phyloP scores from a whole-genome alignment of 306 rosid species.

The Oxytropis ochrocephala region DNA sequence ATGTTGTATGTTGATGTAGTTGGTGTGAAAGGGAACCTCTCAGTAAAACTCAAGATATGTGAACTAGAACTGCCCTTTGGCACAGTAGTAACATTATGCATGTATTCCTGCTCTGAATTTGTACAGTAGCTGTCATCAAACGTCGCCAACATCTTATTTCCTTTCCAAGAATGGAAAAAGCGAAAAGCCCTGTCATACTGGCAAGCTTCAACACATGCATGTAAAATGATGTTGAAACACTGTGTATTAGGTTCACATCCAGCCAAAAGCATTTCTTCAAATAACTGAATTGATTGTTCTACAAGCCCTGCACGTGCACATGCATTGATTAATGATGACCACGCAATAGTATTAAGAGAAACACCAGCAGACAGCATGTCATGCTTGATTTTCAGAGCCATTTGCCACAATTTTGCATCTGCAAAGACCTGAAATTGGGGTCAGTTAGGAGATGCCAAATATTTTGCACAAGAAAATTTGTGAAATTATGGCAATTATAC shows the following conservation, averaged over 20 bases:
- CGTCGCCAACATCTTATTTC: conserved; percentile 36
- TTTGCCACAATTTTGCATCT: conserved; percentile 78
- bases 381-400: conserved; percentile 76
- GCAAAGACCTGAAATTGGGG: conserved; percentile 70
- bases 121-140: conserved; percentile 27
- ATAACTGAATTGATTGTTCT: conserved; percentile 72
- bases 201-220: conserved; percentile 92
- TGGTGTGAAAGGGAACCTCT: conserved; percentile 68
- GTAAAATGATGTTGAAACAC: conserved; percentile 83
- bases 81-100: conserved; percentile 11
- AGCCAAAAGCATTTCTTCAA: conserved; percentile 84
- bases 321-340: conserved; percentile 92
- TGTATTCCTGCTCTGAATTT: conserved; percentile 24
- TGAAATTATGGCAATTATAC: conserved; percentile 7
- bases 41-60: conserved; percentile 37
- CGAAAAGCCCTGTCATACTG: conserved; percentile 95
- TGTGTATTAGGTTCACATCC: conserved; percentile 87
- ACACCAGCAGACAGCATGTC: conserved; percentile 90
- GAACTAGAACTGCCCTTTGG: conserved; percentile 36
- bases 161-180: conserved; percentile 71
- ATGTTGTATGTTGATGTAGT: conserved; percentile 75
- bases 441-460: conserved; percentile 23
- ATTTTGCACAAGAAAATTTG: not conserved
- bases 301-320: conserved; percentile 95
- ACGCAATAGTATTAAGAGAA: conserved; percentile 66